Conservation (phyloP, 2,329 filamentous ascomycete genomes). For the Diplocarpon rosae region DNA sequence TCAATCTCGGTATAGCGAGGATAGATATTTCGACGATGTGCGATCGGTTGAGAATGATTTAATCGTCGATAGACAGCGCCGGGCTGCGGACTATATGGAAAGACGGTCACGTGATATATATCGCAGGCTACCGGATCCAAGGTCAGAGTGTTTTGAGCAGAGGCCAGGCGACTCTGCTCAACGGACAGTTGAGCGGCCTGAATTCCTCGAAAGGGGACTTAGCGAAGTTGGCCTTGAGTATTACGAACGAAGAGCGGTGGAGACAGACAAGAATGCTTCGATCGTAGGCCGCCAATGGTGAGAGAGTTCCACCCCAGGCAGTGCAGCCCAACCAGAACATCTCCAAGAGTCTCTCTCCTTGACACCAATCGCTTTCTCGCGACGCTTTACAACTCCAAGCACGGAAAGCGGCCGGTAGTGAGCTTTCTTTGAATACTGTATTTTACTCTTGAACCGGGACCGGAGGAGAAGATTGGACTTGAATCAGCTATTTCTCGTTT, state of each 20-base stretch:
- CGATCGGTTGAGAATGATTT: constrained; percentile 6
- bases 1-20: constrained; percentile 8
- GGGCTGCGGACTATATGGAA: constrained; percentile 16
- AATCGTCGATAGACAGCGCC: not conserved
- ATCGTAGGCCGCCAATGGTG: not conserved
- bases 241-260: not conserved
- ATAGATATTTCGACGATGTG: constrained; percentile 12
- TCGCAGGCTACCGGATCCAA: not conserved
- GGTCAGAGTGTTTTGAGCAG: constrained; percentile 1
- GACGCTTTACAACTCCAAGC: constrained; percentile 1
- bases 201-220: constrained; percentile 4
- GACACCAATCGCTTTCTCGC: constrained; percentile 8
- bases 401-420: not conserved
- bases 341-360: constrained; percentile 7
- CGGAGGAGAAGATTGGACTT: no score
- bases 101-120: constrained; percentile 1
- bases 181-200: constrained; percentile 1
- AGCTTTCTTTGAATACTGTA: no score
- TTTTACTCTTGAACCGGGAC: no score
- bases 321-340: not conserved
- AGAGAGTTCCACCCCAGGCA: constrained; percentile 1
- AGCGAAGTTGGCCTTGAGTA: constrained; percentile 1
- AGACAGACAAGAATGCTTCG: not conserved
- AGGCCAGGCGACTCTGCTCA: not conserved
- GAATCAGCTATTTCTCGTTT: no score